Evolutionary conservation across 2,329 filamentous ascomycete species (phyloP).

Genomic region (Microascus cirrosus): DNA sequence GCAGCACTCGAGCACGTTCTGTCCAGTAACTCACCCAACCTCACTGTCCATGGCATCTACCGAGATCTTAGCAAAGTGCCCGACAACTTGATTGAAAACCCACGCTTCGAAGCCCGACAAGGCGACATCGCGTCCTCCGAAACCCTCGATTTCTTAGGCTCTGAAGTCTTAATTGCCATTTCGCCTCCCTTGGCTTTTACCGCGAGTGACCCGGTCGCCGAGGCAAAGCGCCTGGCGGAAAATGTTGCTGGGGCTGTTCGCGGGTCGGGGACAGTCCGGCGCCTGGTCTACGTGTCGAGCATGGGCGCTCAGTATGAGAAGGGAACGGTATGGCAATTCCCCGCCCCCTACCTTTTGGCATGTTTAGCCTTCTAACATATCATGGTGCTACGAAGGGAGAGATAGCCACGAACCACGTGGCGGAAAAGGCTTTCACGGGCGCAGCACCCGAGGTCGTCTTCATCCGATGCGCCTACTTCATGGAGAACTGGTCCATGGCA

Average conservation of each 20-base stretch:
- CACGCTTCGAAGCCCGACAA: slow-evolving; percentile 15
- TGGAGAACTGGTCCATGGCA: slow-evolving; percentile 8
- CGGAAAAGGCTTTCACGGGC: slow-evolving; percentile 10
- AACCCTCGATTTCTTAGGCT: slow-evolving; percentile 15
- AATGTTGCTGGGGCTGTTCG: slow-evolving; percentile 14
- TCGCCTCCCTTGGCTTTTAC: slow-evolving; percentile 13
- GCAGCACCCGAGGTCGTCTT: slow-evolving; percentile 13
- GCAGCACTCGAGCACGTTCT: background rate
- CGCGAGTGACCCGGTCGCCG: slow-evolving; percentile 11
- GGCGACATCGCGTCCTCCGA: slow-evolving; percentile 16
- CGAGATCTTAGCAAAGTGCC: slow-evolving; percentile 17
- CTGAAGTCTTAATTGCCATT: slow-evolving; percentile 20
- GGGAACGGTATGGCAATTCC: slow-evolving; percentile 13
- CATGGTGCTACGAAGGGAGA: background rate
- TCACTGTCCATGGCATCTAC: slow-evolving; percentile 11
- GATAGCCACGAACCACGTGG: slow-evolving; percentile 11
- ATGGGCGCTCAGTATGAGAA: slow-evolving; percentile 17
- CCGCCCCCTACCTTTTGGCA: too few relatives aligned
- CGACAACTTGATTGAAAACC: slow-evolving; percentile 13
- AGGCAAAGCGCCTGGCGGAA: slow-evolving; percentile 7
- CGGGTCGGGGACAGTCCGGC: slow-evolving; percentile 7
- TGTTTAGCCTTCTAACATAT: background rate
- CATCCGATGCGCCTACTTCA: slow-evolving; percentile 11
- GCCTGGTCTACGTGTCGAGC: slow-evolving; percentile 17
- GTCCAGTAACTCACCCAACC: background rate